These are phyloP conservation scores for Solanum sitiens DNA, from an alignment of 257 asterid species.

Conservation along the genomic window DNA sequence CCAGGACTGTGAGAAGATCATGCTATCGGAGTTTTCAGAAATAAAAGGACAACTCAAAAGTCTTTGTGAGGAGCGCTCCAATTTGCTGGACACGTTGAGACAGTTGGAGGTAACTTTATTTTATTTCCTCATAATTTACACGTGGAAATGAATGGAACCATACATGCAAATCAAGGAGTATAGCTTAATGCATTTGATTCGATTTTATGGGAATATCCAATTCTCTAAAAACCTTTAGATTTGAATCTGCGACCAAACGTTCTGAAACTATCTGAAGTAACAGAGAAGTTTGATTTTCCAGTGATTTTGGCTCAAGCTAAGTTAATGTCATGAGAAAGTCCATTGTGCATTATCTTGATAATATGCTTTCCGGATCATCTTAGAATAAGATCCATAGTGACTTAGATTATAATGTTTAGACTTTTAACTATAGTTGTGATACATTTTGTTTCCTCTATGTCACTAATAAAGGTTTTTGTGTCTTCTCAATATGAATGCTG, in stretches of 20 bases:
- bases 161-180: not conserved
- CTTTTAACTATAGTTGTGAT: not conserved
- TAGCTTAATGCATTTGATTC: not conserved
- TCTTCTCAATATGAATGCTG: not conserved
- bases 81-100: slow-evolving; percentile 67
- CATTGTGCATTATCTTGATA: not conserved
- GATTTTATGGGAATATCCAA: not conserved
- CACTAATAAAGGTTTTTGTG: not conserved
- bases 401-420: not conserved
- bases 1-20: slow-evolving; percentile 80
- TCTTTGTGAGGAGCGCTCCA: slow-evolving; percentile 70
- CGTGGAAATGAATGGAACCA: not conserved
- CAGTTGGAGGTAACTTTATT: slow-evolving; percentile 65
- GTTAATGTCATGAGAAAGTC: not conserved
- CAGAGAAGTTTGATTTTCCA: not conserved
- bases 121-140: not conserved
- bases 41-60: slow-evolving; percentile 63
- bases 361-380: not conserved
- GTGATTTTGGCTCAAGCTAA: not conserved
- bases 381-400: not conserved
- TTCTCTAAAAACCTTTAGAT: not conserved
- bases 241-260: not conserved
- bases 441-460: not conserved
- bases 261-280: not conserved
- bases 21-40: slow-evolving; percentile 79